Percentiles rank a stretch among this genome's conserved stretches.
Evolutionary conservation across 2,329 filamentous ascomycete genomes (phyloP).

Genomic region (Alternaria angustiovoidea): DNA sequence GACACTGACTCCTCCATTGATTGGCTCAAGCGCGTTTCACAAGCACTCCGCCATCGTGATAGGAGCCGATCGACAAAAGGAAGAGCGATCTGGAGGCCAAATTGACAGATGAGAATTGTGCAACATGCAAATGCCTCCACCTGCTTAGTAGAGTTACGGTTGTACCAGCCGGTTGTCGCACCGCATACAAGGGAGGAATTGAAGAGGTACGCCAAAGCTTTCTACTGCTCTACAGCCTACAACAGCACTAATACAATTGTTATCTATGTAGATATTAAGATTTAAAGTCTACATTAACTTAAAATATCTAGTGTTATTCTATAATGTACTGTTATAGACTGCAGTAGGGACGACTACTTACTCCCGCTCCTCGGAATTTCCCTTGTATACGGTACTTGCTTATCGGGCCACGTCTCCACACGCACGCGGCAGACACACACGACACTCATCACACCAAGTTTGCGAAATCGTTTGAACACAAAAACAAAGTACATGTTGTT

Average conservation of each 20-base stretch:
- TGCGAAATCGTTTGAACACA: not conserved
- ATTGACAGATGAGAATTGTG: not conserved
- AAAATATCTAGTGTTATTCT: no score
- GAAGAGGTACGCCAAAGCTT: no score
- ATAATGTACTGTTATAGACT: no score
- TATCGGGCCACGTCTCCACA: slow-evolving; percentile 15
- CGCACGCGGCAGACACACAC: not conserved
- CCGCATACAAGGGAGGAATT: no score
- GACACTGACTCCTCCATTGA: slow-evolving; percentile 26
- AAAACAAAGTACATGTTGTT: slow-evolving; percentile 4
- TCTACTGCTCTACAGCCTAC: no score
- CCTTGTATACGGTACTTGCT: not conserved
- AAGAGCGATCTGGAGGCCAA: not conserved
- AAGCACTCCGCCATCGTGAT: slow-evolving; percentile 12
- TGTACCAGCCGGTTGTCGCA: not conserved
- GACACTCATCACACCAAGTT: slow-evolving; percentile 1
- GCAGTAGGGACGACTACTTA: no score
- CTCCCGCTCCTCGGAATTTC: not conserved
- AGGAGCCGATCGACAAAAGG: slow-evolving; percentile 14
- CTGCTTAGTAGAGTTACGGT: not conserved
- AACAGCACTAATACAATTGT: no score
- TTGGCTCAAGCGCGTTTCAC: slow-evolving; percentile 23
- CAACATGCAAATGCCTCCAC: not conserved
- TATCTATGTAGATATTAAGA: no score
- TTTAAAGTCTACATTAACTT: no score